Conservation (phyloP, 441 rosid species). For the Capsella rubella region DNA sequence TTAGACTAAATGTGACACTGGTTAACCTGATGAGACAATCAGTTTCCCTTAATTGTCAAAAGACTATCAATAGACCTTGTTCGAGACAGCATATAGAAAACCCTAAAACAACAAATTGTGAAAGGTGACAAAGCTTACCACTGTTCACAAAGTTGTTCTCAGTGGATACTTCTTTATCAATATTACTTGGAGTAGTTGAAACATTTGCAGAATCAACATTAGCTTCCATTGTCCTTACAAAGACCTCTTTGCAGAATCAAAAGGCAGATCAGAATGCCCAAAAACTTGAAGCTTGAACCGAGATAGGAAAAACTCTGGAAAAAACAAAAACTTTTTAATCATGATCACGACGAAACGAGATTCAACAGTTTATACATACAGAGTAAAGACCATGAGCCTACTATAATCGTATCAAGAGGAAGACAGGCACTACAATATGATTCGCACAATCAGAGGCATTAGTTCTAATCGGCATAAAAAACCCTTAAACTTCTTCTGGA, state of each 20-base stretch:
- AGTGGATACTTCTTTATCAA: constrained; percentile 22
- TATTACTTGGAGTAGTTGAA: constrained; percentile 16
- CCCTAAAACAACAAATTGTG: background rate
- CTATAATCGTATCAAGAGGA: background rate
- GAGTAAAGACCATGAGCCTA: background rate
- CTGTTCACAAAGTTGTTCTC: constrained; percentile 43
- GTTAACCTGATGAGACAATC: background rate
- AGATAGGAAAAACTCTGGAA: constrained; percentile 1
- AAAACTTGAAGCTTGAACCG: constrained; percentile 9
- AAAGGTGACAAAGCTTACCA: constrained; percentile 30
- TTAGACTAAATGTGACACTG: constrained; percentile 5
- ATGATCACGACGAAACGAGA: background rate
- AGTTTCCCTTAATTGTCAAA: background rate
- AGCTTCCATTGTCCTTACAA: constrained; percentile 37
- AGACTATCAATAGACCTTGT: background rate
- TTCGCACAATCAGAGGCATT: background rate
- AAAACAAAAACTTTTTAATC: background rate
- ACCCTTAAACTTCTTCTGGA: constrained; percentile 3
- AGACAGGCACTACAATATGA: background rate
- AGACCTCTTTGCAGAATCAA: constrained; percentile 13
- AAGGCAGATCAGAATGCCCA: background rate
- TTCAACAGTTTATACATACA: background rate
- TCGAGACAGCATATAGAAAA: background rate
- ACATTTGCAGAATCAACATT: constrained; percentile 31
- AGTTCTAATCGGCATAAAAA: background rate